These are phyloP conservation scores for Aspergillus ellipticus DNA, from an alignment of 495 filamentous ascomycete species.

Conservation along the genomic window DNA sequence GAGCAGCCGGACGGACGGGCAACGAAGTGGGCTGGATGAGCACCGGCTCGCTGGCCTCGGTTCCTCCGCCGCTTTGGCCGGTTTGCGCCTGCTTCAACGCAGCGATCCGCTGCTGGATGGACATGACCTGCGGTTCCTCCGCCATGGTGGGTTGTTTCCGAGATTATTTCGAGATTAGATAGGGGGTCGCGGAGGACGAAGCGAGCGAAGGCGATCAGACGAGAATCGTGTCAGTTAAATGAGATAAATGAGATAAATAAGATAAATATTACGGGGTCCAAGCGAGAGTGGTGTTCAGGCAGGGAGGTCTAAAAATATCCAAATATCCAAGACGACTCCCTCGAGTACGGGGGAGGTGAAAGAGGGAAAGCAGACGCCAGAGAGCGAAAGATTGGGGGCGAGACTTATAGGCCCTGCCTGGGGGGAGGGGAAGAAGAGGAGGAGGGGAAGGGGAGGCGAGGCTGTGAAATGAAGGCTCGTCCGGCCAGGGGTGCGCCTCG, in stretches of 20 bases:
- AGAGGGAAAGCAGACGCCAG: not conserved
- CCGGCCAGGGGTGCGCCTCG: not conserved
- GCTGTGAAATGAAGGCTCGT: not conserved
- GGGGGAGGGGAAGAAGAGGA: not conserved
- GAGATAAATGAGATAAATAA: too few species aligned
- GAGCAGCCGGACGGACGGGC: conserved; percentile 33
- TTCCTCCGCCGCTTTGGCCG: conserved; percentile 31
- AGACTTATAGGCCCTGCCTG: not conserved
- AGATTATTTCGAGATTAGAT: not conserved
- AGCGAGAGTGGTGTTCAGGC: not conserved
- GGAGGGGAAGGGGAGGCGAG: not conserved
- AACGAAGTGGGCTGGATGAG: conserved; percentile 21
- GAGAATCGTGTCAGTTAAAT: not conserved
- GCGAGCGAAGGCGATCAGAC: conserved; percentile 2
- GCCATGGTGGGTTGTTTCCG: conserved; percentile 12
- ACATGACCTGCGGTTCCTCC: conserved; percentile 42
- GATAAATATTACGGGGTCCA: not conserved
- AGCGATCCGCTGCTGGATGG: conserved; percentile 58
- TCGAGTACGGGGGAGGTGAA: not conserved
- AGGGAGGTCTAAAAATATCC: not conserved
- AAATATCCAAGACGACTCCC: not conserved
- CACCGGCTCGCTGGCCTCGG: conserved; percentile 18
- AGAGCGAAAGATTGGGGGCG: not conserved
- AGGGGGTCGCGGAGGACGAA: not conserved
- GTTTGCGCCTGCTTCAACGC: conserved; percentile 56